Evolutionary conservation across 306 rosid species (phyloP).

Genomic region (Quercus bicolor): DNA sequence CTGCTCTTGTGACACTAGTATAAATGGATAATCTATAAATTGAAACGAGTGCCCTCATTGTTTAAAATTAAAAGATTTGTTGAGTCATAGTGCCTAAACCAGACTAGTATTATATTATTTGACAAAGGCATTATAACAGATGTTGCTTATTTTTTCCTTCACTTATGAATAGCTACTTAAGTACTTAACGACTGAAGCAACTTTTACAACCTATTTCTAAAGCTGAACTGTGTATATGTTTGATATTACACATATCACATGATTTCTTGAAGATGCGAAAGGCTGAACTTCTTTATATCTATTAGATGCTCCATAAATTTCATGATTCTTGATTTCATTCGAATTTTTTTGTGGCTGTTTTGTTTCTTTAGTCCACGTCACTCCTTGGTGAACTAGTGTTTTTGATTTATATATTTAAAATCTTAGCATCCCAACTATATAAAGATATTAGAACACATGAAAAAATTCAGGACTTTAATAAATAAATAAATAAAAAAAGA

Average conservation of each 20-base stretch:
- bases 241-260: neutral
- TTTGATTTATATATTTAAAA: too few relatives aligned
- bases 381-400: neutral
- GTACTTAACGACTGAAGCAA: neutral
- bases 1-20: neutral
- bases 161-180: neutral
- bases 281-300: neutral
- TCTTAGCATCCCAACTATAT: too few relatives aligned
- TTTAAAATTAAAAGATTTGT: neutral
- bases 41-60: neutral
- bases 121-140: neutral
- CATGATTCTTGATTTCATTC: neutral
- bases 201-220: neutral
- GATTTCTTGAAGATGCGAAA: neutral
- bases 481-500: too few relatives aligned
- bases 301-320: neutral
- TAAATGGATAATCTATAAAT: neutral
- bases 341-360: neutral
- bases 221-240: neutral
- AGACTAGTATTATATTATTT: neutral
- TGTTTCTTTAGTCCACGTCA: neutral
- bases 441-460: too few relatives aligned
- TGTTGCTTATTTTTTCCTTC: neutral
- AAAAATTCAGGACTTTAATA: too few relatives aligned
- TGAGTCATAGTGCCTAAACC: neutral